Evolutionary conservation across 176 grass and related monocot genomes (phyloP).

Genomic region (Ensete glaucum): DNA sequence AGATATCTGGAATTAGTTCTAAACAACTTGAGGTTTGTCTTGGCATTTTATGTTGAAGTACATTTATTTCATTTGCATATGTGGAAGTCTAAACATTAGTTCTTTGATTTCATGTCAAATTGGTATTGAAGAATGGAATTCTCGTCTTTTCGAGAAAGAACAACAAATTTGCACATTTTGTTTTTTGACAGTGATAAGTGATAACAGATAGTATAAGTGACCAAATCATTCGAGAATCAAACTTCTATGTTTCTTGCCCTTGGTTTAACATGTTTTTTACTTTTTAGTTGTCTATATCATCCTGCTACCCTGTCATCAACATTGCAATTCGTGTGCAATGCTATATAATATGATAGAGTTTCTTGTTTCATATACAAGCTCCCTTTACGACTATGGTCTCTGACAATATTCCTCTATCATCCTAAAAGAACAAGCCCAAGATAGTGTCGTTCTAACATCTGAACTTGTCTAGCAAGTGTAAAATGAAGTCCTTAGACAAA

Average conservation of each 20-base stretch:
- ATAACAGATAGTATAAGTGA: neutral
- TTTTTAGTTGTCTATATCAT: neutral
- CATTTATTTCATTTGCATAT: neutral
- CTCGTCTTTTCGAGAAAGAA: neutral
- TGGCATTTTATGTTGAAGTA: neutral
- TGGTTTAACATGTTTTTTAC: no score
- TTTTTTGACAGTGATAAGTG: neutral
- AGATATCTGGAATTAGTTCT: constrained; percentile 77
- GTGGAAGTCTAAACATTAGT: neutral
- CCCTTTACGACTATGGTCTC: neutral
- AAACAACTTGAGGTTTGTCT: constrained; percentile 76
- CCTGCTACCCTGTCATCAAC: neutral
- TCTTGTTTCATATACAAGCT: neutral
- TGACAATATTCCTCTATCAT: neutral
- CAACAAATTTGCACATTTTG: neutral
- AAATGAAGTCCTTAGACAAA: neutral
- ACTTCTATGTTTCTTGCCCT: no score
- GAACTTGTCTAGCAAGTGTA: neutral
- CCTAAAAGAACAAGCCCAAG: neutral
- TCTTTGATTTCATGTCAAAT: neutral
- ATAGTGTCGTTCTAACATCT: neutral
- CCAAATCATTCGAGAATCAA: neutral
- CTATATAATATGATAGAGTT: neutral
- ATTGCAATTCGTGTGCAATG: neutral
- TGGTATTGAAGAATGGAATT: neutral